Evolutionary conservation across 2,329 filamentous ascomycete genomes (phyloP), one percentile per base, ranked within the genome.

Genomic region (Rosellinia necatrix): DNA sequence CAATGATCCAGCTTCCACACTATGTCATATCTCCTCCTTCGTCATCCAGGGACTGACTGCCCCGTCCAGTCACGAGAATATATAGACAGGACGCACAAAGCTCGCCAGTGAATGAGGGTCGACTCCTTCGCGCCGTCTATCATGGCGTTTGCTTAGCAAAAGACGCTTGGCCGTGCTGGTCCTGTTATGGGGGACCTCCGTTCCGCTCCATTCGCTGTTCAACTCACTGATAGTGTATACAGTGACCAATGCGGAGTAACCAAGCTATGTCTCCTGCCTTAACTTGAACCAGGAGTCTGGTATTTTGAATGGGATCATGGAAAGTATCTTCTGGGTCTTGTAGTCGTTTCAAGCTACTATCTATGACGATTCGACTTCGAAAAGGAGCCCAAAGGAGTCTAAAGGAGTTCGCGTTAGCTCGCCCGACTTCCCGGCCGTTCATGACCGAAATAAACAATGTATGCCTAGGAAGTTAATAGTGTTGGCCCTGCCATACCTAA

Each of bases 211-310:
- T 27, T 15, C 37, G 21, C 27, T 48, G 22, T 37, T 48, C 21
- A 48, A 48, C 32, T 37, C 44, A 35, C 21, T 48, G 21, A n/a
- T 48, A 4, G 44, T 48, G 7, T 48, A 48, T 37, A 48, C 44
- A 12, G 35, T 32, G n/a, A 48, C 44, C 7, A 48, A 48, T 17
- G 44, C 44, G 27, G 32, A 48, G 15, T 48, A 32, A 32, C 8
- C 30, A 8, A 48, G 44, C 44, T 25, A 35, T 48, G 44, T 37
- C 25, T 37, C 12, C 32, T n/a, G n/a, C n/a, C n/a, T n/a, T n/a
- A n/a, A n/a, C n/a, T n/a, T n/a, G n/a, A n/a, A n/a, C n/a, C n/a
- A n/a, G n/a, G n/a, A n/a, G n/a, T n/a, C n/a, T n/a, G n/a, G n/a
- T n/a, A n/a, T n/a, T n/a, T n/a, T n/a, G n/a, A n/a, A n/a, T n/a